Evolutionary conservation across 306 rosid genomes (phyloP), one percentile per base, ranked within the genome.

Genomic region (Rosa chinensis): DNA sequence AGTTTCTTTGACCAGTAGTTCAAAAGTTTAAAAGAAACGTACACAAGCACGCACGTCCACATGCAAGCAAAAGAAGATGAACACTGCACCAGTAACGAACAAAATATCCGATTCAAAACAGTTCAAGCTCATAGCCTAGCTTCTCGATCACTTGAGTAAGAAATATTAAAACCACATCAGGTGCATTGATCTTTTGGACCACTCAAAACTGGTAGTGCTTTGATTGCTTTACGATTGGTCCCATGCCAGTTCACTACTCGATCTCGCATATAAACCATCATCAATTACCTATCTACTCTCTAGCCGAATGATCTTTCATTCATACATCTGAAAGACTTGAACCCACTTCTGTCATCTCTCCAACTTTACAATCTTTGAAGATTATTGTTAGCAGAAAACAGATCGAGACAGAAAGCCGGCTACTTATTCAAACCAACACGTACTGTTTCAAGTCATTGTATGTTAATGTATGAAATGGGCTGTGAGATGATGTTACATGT

Each of bases 11-110:
- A 73, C 67, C 40, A 12, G 66, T 73, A 37, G 49, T 58, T 50
- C 76, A 50, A 72, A 49, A 72, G 32, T 5, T 52, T 25, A 72
- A 10, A 72, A 52, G 64, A 53, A 52, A 14, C n/a, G n/a, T n/a
- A n/a, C 28, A 73, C 20, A 4, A 73, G 76, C 64, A 35, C 76
- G 10, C 75, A 49, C 62, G 76, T 21, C 59, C 62, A 72, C 62
- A 72, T 72, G 63, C 47, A 48, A 28, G 75, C 75, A 48, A 70
- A 71, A 16, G 75, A 71, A 48, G 61, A 70, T 70, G 58, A 71
- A 52, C 56, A 10, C 63, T 50, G 17, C 63, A 50, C 47, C 63
- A 17, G 10, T 28, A 32, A 50, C 28, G 32, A 25, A 50, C 20
- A 40, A 28, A 49, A 13, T 12, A 13, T 32, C 28, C 28, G 6